Percentiles rank a stretch among this genome's conserved stretches.
Evolutionary conservation across 2,329 filamentous ascomycete genomes (phyloP).

Genomic region (Ophidiomyces ophidiicola): DNA sequence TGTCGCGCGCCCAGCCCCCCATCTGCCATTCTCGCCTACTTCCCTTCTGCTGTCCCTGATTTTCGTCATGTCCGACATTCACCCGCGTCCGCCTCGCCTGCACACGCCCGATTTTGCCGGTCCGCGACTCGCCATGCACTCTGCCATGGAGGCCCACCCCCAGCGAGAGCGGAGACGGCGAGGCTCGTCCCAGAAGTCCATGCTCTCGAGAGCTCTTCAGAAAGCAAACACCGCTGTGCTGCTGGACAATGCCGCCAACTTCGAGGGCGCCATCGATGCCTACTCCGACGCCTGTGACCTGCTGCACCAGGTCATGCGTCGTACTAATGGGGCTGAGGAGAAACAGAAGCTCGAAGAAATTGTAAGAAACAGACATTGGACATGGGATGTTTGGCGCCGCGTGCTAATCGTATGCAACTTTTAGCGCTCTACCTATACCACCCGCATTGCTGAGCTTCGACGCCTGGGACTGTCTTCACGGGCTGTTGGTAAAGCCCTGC

Average conservation of each 20-base stretch:
- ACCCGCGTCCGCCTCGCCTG: no score
- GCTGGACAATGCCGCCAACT: slow-evolving; percentile 91
- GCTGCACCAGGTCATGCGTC: slow-evolving; percentile 72
- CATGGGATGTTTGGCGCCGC: not conserved
- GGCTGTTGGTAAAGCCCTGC: slow-evolving; percentile 60
- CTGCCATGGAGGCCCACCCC: slow-evolving; percentile 4
- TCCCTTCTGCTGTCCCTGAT: no score
- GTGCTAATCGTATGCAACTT: not conserved
- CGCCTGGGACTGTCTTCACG: slow-evolving; percentile 48
- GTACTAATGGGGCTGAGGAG: slow-evolving; percentile 77
- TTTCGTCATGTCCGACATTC: no score
- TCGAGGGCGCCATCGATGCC: slow-evolving; percentile 77
- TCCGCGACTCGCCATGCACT: not conserved
- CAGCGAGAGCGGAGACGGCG: slow-evolving; percentile 16
- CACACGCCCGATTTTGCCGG: not conserved
- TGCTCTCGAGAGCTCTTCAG: slow-evolving; percentile 89
- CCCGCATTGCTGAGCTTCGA: slow-evolving; percentile 74
- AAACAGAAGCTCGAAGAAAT: slow-evolving; percentile 78
- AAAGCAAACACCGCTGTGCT: slow-evolving; percentile 94
- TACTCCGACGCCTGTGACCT: slow-evolving; percentile 85
- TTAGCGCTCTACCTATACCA: slow-evolving; percentile 78
- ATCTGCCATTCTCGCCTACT: no score
- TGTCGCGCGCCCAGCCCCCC: no score
- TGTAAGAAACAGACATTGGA: slow-evolving; percentile 44
- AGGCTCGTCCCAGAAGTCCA: slow-evolving; percentile 72